Conservation (phyloP, 1,284 basidiomycete genomes). For the Peniophora sp. region DNA sequence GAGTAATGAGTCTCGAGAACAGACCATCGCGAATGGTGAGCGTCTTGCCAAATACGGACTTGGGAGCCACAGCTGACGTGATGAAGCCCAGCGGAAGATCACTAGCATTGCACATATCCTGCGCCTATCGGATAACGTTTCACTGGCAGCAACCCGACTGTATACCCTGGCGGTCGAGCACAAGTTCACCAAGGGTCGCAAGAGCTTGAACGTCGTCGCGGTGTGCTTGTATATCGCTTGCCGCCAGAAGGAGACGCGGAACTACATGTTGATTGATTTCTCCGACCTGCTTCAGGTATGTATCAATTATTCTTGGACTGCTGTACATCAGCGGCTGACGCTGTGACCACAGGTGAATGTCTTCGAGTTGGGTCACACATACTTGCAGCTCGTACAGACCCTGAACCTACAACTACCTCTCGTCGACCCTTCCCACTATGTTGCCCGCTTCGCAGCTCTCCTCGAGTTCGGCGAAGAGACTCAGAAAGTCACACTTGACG, state of each 20-base stretch:
- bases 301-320: neutral
- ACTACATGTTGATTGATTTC: conserved; percentile 99
- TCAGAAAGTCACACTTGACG: conserved; percentile 87
- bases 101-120: conserved; percentile 75
- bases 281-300: conserved; percentile 82
- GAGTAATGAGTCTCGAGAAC: conserved; percentile 73
- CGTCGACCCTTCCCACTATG: conserved; percentile 96
- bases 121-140: conserved; percentile 73
- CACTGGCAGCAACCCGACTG: conserved; percentile 77
- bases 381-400: conserved; percentile 88
- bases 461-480: conserved; percentile 97
- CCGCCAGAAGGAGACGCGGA: conserved; percentile 81
- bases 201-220: conserved; percentile 89
- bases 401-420: conserved; percentile 85
- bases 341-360: conserved; percentile 76
- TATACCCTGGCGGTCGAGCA: conserved; percentile 94
- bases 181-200: conserved; percentile 89
- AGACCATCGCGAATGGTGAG: conserved; percentile 83
- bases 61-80: neutral
- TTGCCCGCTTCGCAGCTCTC: conserved; percentile 92
- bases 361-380: conserved; percentile 94
- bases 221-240: conserved; percentile 95
- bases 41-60: neutral
- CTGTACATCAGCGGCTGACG: neutral
- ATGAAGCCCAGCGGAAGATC: conserved; percentile 72